Evolutionary conservation across 1,139 yeast species (phyloP).

Genomic region (Sugiyamaella grinbergsii): DNA sequence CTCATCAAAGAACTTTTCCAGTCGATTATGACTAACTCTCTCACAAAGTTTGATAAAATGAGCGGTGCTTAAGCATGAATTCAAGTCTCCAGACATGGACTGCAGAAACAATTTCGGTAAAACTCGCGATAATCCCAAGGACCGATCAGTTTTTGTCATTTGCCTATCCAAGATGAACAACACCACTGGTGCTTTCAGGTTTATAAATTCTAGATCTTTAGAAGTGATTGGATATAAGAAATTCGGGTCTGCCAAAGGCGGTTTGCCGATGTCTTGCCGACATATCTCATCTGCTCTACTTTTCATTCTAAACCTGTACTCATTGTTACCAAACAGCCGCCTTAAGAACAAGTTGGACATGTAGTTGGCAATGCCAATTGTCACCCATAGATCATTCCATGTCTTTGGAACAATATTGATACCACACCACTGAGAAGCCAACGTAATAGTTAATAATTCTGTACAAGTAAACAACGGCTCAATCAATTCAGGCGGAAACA

Average conservation of each 20-base stretch:
- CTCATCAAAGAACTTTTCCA: conserved; percentile 83
- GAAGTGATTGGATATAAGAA: conserved; percentile 66
- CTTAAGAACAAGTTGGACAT: conserved; percentile 77
- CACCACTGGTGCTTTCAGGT: conserved; percentile 83
- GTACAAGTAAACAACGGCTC: conserved; percentile 80
- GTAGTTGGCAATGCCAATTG: conserved; percentile 78
- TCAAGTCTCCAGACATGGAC: conserved; percentile 93
- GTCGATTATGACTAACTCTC: conserved; percentile 82
- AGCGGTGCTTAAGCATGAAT: conserved; percentile 74
- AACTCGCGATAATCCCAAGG: conserved; percentile 88
- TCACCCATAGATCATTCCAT: conserved; percentile 88
- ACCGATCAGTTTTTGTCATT: conserved; percentile 94
- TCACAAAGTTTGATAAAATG: conserved; percentile 94
- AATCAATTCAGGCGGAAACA: conserved; percentile 75
- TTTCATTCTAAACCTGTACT: conserved; percentile 71
- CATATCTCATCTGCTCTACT: conserved; percentile 66
- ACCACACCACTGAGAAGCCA: conserved; percentile 94
- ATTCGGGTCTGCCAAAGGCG: conserved; percentile 73
- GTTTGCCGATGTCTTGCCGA: conserved; percentile 73
- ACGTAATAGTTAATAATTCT: conserved; percentile 63
- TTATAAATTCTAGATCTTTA: conserved; percentile 62
- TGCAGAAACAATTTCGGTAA: conserved; percentile 89
- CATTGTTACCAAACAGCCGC: conserved; percentile 79
- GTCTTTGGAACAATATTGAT: conserved; percentile 83
- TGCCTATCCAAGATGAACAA: conserved; percentile 81